Percentiles rank a stretch among this genome's conserved stretches.
Conservation (phyloP, 306 rosid genomes). For the Gleditsia sinensis region DNA sequence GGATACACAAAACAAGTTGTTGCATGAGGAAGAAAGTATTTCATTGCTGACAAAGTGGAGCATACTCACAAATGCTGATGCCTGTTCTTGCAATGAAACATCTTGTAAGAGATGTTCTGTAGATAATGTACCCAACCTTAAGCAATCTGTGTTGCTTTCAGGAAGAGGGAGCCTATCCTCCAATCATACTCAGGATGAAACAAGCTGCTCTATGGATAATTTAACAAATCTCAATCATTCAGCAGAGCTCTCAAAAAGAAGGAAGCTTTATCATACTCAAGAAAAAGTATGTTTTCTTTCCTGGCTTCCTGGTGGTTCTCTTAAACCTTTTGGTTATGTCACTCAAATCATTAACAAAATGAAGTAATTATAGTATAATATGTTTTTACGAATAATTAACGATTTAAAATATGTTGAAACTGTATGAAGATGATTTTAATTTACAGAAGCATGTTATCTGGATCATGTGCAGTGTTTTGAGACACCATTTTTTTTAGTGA, state of each 20-base stretch:
- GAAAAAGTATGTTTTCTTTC: constrained; percentile 42
- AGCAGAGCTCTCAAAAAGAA: constrained; percentile 38
- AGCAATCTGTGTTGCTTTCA: constrained; percentile 41
- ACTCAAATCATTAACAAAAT: neutral
- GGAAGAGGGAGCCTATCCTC: constrained; percentile 24
- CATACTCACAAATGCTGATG: constrained; percentile 36
- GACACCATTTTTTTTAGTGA: neutral
- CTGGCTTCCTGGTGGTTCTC: constrained; percentile 33
- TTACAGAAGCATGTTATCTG: neutral
- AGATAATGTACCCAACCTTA: constrained; percentile 41
- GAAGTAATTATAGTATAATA: neutral
- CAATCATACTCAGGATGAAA: constrained; percentile 28
- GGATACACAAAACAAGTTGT: constrained; percentile 28
- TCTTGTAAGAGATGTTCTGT: constrained; percentile 37
- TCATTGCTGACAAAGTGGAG: constrained; percentile 46
- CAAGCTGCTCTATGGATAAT: constrained; percentile 37
- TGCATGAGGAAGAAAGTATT: constrained; percentile 35
- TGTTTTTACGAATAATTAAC: too few relatives aligned
- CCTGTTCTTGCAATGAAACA: constrained; percentile 36
- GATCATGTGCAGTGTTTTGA: neutral
- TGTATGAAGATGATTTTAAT: constrained; percentile 12
- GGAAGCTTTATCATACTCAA: constrained; percentile 29
- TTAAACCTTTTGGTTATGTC: constrained; percentile 27
- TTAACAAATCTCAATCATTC: constrained; percentile 45
- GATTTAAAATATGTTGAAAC: neutral